Evolutionary conservation across 805 yeast genomes (phyloP), one percentile per base, ranked within the genome.

Genomic region (Starmerella sp.): DNA sequence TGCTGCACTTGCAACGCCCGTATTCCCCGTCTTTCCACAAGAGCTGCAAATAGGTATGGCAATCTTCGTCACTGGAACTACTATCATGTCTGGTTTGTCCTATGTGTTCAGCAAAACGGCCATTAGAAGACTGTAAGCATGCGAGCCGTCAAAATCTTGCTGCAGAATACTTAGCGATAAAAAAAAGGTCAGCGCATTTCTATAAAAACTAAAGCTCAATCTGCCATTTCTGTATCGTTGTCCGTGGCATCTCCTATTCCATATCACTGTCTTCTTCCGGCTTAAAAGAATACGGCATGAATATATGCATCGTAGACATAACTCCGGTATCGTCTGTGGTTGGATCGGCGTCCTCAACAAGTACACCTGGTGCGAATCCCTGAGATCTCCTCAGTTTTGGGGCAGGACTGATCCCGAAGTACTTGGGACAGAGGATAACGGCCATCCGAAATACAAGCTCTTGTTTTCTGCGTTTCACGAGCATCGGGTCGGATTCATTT

Each of bases 61-160:
- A 9, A 52, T 51, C 59, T 63, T 78, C 31, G 85, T 81, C 11
- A 82, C 81, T 0, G 43, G 73, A 2, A 86, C 95, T 0, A 88
- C 95, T 1, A 62, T 83, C 0, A 65, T 78, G 60, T 85, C 93
- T 67, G 95, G 95, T 0, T 66, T 80, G 29, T 80, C 86, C 9
- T 63, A 63, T 36, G 29, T 62, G 3, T 52, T 60, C 42, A 56
- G 60, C 48, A 51, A 54, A 29, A 59, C 54, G 1, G 61, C 63
- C 9, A 57, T 60, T 7, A 58, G 63, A 32, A 60, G 64, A 53
- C 63, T 66, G 54, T 63, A 59, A 59, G 17, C 22, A 31, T 22
- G n/a, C 13, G 43, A 39, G 43, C 29, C 29, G n/a, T 22, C n/a
- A 39, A 22, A 1, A 39, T 37, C 13, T 9, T 37, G 17, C 13